Percentiles rank a stretch among this genome's conserved stretches.
Evolutionary conservation across 129 eudicot genomes (phyloP).

Genomic region (Logfia minima): DNA sequence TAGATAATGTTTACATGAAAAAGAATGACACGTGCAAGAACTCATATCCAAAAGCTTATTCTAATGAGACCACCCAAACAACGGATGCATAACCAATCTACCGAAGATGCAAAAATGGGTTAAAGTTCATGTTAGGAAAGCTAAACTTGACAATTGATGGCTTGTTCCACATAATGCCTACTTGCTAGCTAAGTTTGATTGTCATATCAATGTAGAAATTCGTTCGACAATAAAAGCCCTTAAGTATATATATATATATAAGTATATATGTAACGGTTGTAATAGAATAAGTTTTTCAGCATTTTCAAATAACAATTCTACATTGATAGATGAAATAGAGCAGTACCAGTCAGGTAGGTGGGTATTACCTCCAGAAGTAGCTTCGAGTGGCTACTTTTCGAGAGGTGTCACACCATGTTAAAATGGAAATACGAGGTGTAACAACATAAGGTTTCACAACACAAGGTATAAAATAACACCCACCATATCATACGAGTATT

Average conservation of each 20-base stretch:
- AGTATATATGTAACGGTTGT: conserved; percentile 33
- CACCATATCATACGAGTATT: too few species aligned
- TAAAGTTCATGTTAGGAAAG: background rate
- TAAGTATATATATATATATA: conserved; percentile 34
- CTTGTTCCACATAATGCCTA: background rate
- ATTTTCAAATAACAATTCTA: background rate
- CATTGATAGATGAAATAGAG: background rate
- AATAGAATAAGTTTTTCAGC: conserved; percentile 13
- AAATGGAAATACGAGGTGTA: too few species aligned
- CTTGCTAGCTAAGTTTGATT: background rate
- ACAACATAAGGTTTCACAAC: too few species aligned
- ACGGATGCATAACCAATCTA: conserved; percentile 33
- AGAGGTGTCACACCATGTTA: too few species aligned
- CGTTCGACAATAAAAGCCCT: conserved; percentile 21
- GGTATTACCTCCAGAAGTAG: too few species aligned
- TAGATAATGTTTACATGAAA: conserved; percentile 20
- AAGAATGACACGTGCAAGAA: conserved; percentile 17
- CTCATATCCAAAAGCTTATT: conserved; percentile 19
- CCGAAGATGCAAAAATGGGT: conserved; percentile 10
- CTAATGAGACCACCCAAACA: background rate
- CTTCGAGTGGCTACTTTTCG: too few species aligned
- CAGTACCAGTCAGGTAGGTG: background rate
- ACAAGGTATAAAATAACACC: too few species aligned
- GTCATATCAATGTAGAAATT: conserved; percentile 8
- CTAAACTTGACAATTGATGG: background rate